Percentiles rank a stretch among this genome's conserved stretches.
Evolutionary conservation across 179 eudicot species (phyloP).

Genomic region (Beta lomatogona): DNA sequence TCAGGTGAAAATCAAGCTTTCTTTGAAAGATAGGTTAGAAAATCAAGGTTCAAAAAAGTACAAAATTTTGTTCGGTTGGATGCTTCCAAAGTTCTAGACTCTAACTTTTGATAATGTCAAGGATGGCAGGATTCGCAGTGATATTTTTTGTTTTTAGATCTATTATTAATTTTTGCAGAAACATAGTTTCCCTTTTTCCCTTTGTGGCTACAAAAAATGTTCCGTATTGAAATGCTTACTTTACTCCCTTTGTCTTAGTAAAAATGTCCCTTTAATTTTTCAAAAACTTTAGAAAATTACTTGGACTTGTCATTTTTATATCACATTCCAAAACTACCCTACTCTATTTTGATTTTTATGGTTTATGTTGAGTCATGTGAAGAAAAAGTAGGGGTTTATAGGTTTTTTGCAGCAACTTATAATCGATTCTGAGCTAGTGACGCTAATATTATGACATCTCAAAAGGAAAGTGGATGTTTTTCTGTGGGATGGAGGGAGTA

Average conservation of each 20-base stretch:
- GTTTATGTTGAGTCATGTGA: neutral
- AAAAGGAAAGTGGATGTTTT: neutral
- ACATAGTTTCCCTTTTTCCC: neutral
- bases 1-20: too few relatives aligned
- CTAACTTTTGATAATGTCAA: too few relatives aligned
- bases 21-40: too few relatives aligned
- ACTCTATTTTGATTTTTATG: neutral
- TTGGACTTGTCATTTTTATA: neutral
- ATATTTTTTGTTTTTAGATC: neutral
- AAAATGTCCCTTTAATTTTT: neutral
- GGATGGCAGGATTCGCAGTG: neutral
- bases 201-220: neutral
- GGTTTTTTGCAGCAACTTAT: neutral
- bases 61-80: neutral
- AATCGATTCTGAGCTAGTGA: neutral
- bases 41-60: too few relatives aligned
- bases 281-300: neutral
- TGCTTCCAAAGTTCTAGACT: neutral
- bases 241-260: neutral
- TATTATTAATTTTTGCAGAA: neutral
- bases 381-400: neutral
- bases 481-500: neutral
- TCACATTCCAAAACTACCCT: neutral
- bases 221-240: neutral
- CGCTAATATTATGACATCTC: neutral